Base-by-base conservation (phyloP, 192 early-diverging fungal species). In the Phlyctochytrium planicorne region DNA sequence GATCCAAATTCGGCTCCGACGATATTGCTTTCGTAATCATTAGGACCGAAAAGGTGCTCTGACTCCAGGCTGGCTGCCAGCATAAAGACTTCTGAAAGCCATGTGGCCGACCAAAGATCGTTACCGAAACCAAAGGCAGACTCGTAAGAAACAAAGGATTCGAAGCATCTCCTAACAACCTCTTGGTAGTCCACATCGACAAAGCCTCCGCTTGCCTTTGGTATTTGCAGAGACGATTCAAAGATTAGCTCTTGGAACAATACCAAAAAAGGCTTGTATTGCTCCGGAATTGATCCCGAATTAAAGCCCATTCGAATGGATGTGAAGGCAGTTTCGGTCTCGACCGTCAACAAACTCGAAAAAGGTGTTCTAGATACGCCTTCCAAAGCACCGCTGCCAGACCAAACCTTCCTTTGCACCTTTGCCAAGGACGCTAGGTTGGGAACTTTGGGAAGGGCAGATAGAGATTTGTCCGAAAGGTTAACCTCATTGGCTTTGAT, bases 211-310 rank as follows among this genome's bases (percentile, higher is more conserved):
- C 12, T 56, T 17, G 60, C 29, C 23, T 35, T 23, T 1, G 67
- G 62, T 0, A 72, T 17, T 3, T 31, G 36, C 30, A 84, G 29
- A 17, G 72, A 62, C 20, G 64, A 65, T 62, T 84, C 76, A 62
- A 93, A 87, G 23, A 93, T 35, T n/a, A 91, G 75, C 55, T 90
- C 91, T 52, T 91, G 88, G 78, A 93, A 91, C 52, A 94, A 76
- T 6, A 86, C 83, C 35, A 94, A 62, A 75, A 85, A 91, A 14
- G 87, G 84, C 4, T 87, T 84, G 30, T 91, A 75, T 20, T 78
- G 67, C 20, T 78, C 78, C n/a, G 87, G 80, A 0, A 94, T 62
- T n/a, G 59, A 14, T 47, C 61, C 31, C 71, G 68, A 55, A 80
- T 88, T 33, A 81, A 81, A 63, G 75, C 56, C 85, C 1, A 95